Base-by-base conservation (phyloP, 768 basidiomycete genomes). In the Naganishia friedmannii region DNA sequence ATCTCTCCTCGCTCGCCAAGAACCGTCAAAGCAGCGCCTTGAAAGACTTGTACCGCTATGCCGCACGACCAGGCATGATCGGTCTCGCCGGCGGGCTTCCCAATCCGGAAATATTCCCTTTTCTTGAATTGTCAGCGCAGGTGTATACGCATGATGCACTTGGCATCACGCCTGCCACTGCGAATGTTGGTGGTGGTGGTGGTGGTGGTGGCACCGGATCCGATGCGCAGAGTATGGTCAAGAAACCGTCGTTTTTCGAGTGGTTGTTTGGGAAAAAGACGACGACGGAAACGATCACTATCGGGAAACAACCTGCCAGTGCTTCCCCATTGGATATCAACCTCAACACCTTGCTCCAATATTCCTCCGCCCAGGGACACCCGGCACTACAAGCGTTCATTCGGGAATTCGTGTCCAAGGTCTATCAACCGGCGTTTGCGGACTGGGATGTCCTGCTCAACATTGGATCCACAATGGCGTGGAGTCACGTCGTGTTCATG, bases 11-110 rank as follows among this genome's bases (percentile, higher is more conserved):
- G 3, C 45, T 88, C 23, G 79, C 88, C 3, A 83, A 82, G 67
- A 83, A 84, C 32, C 83, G 89, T 53, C 60, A 74, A 32, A 70
- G 81, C 2, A 88, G 86, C 48, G 87, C 89, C 0, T 82, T 92
- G 67, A 92, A 92, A 79, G 85, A 84, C 51, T 78, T 90, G 32
- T 85, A 86, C 75, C 86, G 86, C 79, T 89, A 88, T 78, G 82
- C 84, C 70, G 82, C 81, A 2, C 82, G 82, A 48, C 85, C 86
- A 21, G 87, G 86, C 46, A 70, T 73, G 72, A 85, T 90, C 63
- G 81, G 78, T 60, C 82, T 92, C 71, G 88, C 89, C n/a, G 90
- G 90, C 75, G 90, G 90, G 13, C 75, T 89, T 29, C 90, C 91
- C 0, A 84, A 83, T 71, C 86, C 89, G 9, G 84, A 84, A 0